Evolutionary conservation across 2,329 filamentous ascomycete genomes (phyloP).

Genomic region (Fusarium duplospermum): DNA sequence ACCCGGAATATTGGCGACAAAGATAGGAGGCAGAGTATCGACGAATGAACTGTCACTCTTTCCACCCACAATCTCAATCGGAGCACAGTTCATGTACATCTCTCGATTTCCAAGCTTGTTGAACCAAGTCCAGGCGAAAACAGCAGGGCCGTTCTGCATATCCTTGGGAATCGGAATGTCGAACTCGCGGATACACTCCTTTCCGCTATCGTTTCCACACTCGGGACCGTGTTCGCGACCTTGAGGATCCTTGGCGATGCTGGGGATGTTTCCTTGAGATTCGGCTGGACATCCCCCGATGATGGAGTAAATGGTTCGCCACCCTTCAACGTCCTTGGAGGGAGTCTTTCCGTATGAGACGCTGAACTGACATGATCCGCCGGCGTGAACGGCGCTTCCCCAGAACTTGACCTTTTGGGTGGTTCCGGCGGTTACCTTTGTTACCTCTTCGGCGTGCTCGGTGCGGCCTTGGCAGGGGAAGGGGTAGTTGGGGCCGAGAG

Average conservation of each 20-base stretch:
- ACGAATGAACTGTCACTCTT: slow-evolving; percentile 41
- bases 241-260: slow-evolving; percentile 20
- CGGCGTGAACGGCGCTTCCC: slow-evolving; percentile 45
- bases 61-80: slow-evolving; percentile 68
- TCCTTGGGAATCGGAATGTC: slow-evolving; percentile 42
- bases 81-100: slow-evolving; percentile 89
- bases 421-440: slow-evolving; percentile 37
- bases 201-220: slow-evolving; percentile 37
- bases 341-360: slow-evolving; percentile 39
- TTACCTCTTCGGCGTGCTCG: slow-evolving; percentile 36
- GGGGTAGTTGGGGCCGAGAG: slow-evolving; percentile 30
- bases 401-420: slow-evolving; percentile 42
- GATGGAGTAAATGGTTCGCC: slow-evolving; percentile 42
- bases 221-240: slow-evolving; percentile 35
- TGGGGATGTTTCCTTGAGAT: slow-evolving; percentile 32
- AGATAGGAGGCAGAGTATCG: slow-evolving; percentile 34
- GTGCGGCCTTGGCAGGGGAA: slow-evolving; percentile 42
- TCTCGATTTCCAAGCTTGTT: slow-evolving; percentile 82
- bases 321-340: slow-evolving; percentile 27
- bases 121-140: slow-evolving; percentile 84
- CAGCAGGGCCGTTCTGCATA: slow-evolving; percentile 60
- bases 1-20: slow-evolving; percentile 42
- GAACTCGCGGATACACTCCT: slow-evolving; percentile 41
- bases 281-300: slow-evolving; percentile 43
- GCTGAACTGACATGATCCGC: slow-evolving; percentile 44